Conservation (phyloP, 768 basidiomycete genomes). For the Suillus sp. region DNA sequence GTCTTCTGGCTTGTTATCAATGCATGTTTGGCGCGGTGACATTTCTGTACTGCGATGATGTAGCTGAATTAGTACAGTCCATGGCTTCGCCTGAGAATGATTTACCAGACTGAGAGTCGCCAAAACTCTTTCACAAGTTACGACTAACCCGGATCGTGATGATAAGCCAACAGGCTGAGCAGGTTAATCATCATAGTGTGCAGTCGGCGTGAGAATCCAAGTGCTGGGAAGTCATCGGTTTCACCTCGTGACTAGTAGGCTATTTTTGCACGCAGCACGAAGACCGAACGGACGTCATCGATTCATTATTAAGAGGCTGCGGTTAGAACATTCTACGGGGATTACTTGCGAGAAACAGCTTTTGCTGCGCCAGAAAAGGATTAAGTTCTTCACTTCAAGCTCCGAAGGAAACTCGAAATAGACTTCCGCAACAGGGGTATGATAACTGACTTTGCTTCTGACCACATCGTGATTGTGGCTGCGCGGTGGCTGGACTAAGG, state of each 20-base stretch:
- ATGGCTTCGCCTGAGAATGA: not conserved
- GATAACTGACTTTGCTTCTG: not conserved
- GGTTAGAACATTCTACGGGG: not conserved
- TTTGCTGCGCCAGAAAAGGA: not conserved
- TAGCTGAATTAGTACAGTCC: not conserved
- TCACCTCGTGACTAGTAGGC: not conserved
- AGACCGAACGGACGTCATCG: not conserved
- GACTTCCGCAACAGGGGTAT: conserved; percentile 1
- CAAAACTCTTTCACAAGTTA: not conserved
- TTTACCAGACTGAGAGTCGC: conserved; percentile 5
- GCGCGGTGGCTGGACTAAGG: not conserved
- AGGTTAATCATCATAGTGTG: not conserved
- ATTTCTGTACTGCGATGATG: not conserved
- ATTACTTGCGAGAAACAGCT: not conserved
- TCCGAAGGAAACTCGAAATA: conserved; percentile 6
- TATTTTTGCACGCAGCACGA: not conserved
- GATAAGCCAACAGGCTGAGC: not conserved
- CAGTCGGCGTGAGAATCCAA: not conserved
- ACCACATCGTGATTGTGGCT: not conserved
- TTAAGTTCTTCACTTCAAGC: not conserved
- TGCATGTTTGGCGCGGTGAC: not conserved
- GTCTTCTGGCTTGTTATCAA: not conserved
- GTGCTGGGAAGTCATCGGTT: not conserved
- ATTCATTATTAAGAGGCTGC: not conserved
- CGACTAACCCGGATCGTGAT: not conserved